Evolutionary conservation across 2,329 filamentous ascomycete genomes (phyloP), one percentile per base, ranked within the genome.

Genomic region (Nothophaeocryptopus gaeumannii): DNA sequence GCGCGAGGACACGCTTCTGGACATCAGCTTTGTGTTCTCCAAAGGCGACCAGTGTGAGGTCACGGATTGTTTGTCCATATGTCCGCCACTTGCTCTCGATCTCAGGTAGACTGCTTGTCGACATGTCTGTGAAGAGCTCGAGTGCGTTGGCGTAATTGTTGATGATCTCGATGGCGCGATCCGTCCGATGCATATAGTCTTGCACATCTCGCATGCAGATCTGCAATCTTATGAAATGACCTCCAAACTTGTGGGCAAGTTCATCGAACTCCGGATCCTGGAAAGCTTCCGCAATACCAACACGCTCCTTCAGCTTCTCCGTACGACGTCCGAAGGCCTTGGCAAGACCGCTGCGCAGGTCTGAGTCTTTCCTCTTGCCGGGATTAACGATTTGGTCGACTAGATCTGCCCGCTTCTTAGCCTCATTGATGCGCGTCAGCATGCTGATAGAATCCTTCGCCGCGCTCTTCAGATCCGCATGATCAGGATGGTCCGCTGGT

Each of bases 141-240:
- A 96, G 88, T 1, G 88, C 88, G 2, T 83, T 82, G 29, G 92
- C 80, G 57, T 92, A 87, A 53, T 88, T 84, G 41, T 90, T 80
- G 61, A 95, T 90, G 58, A 88, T 85, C 51, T 86, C 82, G 42
- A 96, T 85, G 56, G 88, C 89, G n/a, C 80, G 81, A 8, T 86
- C 82, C 3, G 89, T 83, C 49, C 91, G 85, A n/a, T 86, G 81
- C 4, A 89, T 85, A 68, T 97, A 97, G 62, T 85, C 89, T 64
- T 96, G 89, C n/a, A 96, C 86, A 67, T 97, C 93, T 51, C 91
- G 84, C 63, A 95, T 83, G 36, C 96, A 89, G 34, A 99, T 87
- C 65, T 97, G 92, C 26, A 97, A 74, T 53, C 92, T 86, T 54
- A 96, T 85, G 69, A 90, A 96, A 67, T 96, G 91, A 54, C 95